Base-by-base conservation (phyloP, 2,329 filamentous ascomycete species). In the Sclerotinia subarctica region DNA sequence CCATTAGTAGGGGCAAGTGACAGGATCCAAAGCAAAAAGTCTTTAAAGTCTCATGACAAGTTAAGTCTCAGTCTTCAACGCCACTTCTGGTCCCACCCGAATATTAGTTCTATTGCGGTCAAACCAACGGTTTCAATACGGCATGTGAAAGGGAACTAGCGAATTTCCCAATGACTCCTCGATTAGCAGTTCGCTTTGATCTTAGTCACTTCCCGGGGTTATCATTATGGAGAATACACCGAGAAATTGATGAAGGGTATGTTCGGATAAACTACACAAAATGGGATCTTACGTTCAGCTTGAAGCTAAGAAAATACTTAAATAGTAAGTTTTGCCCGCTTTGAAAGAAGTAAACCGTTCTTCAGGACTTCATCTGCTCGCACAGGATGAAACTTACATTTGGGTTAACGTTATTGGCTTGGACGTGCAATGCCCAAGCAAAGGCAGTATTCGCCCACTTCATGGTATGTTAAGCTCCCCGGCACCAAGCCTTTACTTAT, bases 371-470 rank as follows among this genome's bases (percentile, higher is more conserved):
- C 56, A 26, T 44, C 56, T 46, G 4, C 44, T 59, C 44, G 56
- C 21, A 59, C n/a, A 59, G 8, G 5, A 59, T 59, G 35, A 44
- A 59, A 11, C 38, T 59, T 44, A 47, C 15, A 11, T 13, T 46
- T 42, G 21, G 13, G 26, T 17, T 65, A 56, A 56, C 51, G n/a
- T 52, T 65, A 21, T 26, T 53, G 21, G 26, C 24, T 46, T 32
- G 29, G 17, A 32, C 32, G 15, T 53, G n/a, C 19, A 2, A 64
- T 44, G 49, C 49, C 24, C 21, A 53, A 53, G 62, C 29, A 29
- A 54, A 60, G 44, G 35, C 62, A n/a, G n/a, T 67, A 35, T 67
- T 67, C 46, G 7, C 32, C 24, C 42, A 63, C 15, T 56, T 66
- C 68, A 56, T 66, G 51, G 42, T 52, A 46, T 46, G 38, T 46